A percentile compares a stretch with the other conserved stretches of the same genome.
Evolutionary conservation across 1,139 yeast species (phyloP).

Genomic region (Chernovozyma aurita): DNA sequence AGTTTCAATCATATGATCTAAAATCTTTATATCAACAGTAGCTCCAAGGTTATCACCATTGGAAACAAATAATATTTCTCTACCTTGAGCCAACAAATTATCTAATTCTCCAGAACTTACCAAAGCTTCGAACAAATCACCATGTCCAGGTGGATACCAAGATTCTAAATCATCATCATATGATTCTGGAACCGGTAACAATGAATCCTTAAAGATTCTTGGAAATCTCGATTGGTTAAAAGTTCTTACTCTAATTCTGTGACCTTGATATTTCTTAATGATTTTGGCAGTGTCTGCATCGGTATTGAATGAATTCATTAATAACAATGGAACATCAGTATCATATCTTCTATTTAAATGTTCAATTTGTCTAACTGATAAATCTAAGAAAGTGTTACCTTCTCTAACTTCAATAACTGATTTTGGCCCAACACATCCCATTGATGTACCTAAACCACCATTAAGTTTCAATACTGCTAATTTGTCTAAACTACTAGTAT

Average conservation of each 20-base stretch:
- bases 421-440: conserved; percentile 99
- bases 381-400: conserved; percentile 93
- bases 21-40: conserved; percentile 87
- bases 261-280: conserved; percentile 95
- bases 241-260: conserved; percentile 90
- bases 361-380: conserved; percentile 95
- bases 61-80: conserved; percentile 91
- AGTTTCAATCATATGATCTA: conserved; percentile 89
- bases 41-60: conserved; percentile 99
- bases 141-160: conserved; percentile 99
- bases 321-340: conserved; percentile 89
- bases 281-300: conserved; percentile 93
- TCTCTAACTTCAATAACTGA: conserved; percentile 97
- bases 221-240: conserved; percentile 98
- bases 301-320: conserved; percentile 98
- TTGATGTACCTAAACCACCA: conserved; percentile 98
- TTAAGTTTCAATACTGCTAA: conserved; percentile 93
- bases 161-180: conserved; percentile 71
- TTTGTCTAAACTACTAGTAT: conserved; percentile 59
- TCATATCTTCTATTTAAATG: conserved; percentile 87
- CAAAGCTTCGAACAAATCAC: conserved; percentile 90
- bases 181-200: conserved; percentile 85
- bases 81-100: conserved; percentile 84
- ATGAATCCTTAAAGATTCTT: conserved; percentile 88
- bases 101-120: conserved; percentile 91